Evolutionary conservation across 2,329 filamentous ascomycete genomes (phyloP), one percentile per base, ranked within the genome.

Genomic region (Fusarium musae): DNA sequence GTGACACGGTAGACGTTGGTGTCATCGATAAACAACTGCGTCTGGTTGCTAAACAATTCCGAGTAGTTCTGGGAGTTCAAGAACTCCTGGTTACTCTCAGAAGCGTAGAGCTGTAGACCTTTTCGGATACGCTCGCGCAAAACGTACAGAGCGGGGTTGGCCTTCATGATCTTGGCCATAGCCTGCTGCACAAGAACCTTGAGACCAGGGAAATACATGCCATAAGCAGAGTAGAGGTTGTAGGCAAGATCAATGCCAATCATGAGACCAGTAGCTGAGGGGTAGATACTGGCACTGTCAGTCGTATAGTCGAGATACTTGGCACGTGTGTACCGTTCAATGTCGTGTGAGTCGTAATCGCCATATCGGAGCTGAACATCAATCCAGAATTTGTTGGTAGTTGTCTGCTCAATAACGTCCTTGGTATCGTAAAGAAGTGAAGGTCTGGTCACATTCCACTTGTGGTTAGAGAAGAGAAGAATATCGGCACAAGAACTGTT

Each of bases 131-230:
- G 96, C 85, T 99, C 96, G 67, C 96, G 93, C 67, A 99, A 86
- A 58, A 99, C 96, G 81, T 98, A 99, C 37, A 99, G 85, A 6
- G 96, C 96, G 21, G 96, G 96, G 80, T 99, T 99, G 42, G 96
- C 96, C 85, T 99, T 99, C 96, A 99, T 99, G 81, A 99, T 91
- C 91, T 99, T 99, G 54, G 95, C 95, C 97, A 99, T 99, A 10
- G 97, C 96, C 82, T 98, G 96, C 83, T 99, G 97, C 32, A 99
- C 87, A 30, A 99, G 89, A 53, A 95, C 93, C 87, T 99, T 99
- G 70, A 99, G 85, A 79, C 96, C 96, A 53, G 96, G 96, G 91
- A 99, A 99, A 86, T 98, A 99, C 85, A 98, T 96, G 58, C 96
- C 96, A 78, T 97, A 99, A 0, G 96, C 96, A 12, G 96, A 98